phyloP scores from a whole-genome alignment of 306 rosid species.

The Lupinus albus region DNA sequence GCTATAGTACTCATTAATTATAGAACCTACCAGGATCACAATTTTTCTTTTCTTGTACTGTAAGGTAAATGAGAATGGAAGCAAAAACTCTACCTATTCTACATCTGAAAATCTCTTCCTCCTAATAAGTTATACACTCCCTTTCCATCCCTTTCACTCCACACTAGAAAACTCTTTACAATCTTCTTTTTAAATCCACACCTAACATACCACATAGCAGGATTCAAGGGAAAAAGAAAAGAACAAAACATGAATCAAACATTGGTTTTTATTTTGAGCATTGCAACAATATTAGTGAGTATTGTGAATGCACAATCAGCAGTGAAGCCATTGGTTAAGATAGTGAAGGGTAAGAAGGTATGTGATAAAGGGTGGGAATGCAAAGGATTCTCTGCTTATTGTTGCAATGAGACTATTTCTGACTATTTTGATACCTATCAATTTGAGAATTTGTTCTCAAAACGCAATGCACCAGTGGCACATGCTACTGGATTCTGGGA shows the following conservation, averaged over 20 bases:
- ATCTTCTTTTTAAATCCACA: slow-evolving; percentile 26
- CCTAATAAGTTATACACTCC: slow-evolving; percentile 61
- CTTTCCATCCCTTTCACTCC: slow-evolving; percentile 67
- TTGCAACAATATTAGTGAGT: slow-evolving; percentile 33
- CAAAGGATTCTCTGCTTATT: slow-evolving; percentile 64
- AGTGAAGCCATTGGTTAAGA: slow-evolving; percentile 64
- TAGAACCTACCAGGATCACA: neutral
- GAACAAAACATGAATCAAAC: slow-evolving; percentile 50
- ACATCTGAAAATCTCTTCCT: slow-evolving; percentile 53
- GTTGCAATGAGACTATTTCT: slow-evolving; percentile 83
- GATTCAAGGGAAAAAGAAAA: neutral
- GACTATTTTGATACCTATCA: slow-evolving; percentile 74
- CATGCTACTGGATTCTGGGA: slow-evolving; percentile 98
- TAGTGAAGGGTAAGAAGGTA: slow-evolving; percentile 68
- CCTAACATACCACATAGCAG: neutral
- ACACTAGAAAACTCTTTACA: slow-evolving; percentile 36
- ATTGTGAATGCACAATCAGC: slow-evolving; percentile 42
- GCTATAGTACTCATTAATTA: too few species aligned
- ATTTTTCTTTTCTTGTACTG: slow-evolving; percentile 38
- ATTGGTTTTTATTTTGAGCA: slow-evolving; percentile 47
- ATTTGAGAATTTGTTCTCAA: slow-evolving; percentile 81
- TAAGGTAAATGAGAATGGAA: slow-evolving; percentile 55
- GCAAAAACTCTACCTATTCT: slow-evolving; percentile 56
- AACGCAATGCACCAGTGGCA: slow-evolving; percentile 76
- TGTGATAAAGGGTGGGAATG: slow-evolving; percentile 96